phyloP scores from a whole-genome alignment of 192 early-diverging fungal genomes.

The Backusella tuberculispora region DNA sequence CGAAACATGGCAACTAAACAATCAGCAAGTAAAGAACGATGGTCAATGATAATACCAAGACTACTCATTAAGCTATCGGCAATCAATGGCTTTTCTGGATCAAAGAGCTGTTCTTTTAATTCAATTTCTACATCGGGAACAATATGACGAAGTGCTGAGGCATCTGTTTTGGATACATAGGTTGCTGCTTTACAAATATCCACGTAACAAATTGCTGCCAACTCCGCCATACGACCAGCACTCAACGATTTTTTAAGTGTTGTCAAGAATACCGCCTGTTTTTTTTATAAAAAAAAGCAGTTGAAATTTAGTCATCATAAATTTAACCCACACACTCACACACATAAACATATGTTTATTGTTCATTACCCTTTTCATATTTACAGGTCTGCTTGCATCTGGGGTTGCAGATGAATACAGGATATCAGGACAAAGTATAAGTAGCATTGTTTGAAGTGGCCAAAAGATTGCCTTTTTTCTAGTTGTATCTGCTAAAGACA shows the following conservation, averaged over 20 bases:
- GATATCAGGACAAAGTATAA: slow-evolving; percentile 87
- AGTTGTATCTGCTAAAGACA: slow-evolving; percentile 60
- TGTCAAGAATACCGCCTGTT: slow-evolving; percentile 52
- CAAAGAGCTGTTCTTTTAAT: slow-evolving; percentile 76
- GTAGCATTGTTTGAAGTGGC: slow-evolving; percentile 87
- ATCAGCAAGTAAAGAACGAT: slow-evolving; percentile 69
- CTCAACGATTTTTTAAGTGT: slow-evolving; percentile 56
- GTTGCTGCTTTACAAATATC: slow-evolving; percentile 77
- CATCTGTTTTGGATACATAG: slow-evolving; percentile 65
- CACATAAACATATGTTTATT: background rate
- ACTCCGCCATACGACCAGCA: slow-evolving; percentile 61
- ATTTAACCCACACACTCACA: background rate
- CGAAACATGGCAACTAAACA: slow-evolving; percentile 80
- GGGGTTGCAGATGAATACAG: slow-evolving; percentile 54
- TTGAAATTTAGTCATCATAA: background rate
- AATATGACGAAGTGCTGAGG: slow-evolving; percentile 62
- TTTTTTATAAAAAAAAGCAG: slow-evolving; percentile 19
- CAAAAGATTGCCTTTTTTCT: slow-evolving; percentile 75
- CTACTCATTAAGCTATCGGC: slow-evolving; percentile 36
- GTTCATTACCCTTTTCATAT: slow-evolving; percentile 39
- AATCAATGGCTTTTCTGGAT: slow-evolving; percentile 50
- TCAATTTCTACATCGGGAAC: slow-evolving; percentile 78
- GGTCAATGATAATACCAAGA: slow-evolving; percentile 70
- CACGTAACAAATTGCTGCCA: slow-evolving; percentile 71
- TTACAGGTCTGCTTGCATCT: slow-evolving; percentile 26